These are phyloP conservation scores for Clonostachys solani DNA, from an alignment of 2,329 filamentous ascomycete genomes.

Conservation along the genomic window DNA sequence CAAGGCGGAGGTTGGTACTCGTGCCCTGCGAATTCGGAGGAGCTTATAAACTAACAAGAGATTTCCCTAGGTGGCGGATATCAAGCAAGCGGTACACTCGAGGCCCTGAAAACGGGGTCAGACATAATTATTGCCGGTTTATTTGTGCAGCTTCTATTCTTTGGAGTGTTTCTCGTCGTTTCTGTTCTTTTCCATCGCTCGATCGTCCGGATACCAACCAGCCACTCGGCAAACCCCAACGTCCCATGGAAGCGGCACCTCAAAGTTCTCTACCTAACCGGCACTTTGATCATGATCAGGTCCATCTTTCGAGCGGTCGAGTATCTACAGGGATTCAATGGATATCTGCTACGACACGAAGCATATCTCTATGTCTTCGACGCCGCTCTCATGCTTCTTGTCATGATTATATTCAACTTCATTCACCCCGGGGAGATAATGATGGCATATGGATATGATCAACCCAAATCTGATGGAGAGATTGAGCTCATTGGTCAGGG, in stretches of 20 bases:
- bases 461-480: too few relatives aligned
- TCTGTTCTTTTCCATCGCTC: slow-evolving; percentile 35
- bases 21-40: too few relatives aligned
- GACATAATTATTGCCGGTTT: slow-evolving; percentile 48
- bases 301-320: slow-evolving; percentile 39
- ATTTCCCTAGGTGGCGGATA: slow-evolving; percentile 13
- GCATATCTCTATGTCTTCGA: slow-evolving; percentile 35
- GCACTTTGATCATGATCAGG: slow-evolving; percentile 30
- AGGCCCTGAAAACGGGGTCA: slow-evolving; percentile 20
- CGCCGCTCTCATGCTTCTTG: slow-evolving; percentile 25
- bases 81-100: slow-evolving; percentile 13
- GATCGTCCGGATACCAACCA: slow-evolving; percentile 1
- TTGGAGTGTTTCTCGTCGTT: slow-evolving; percentile 44
- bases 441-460: too few relatives aligned
- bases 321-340: slow-evolving; percentile 31
- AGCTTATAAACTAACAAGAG: too few relatives aligned
- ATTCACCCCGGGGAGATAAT: too few relatives aligned
- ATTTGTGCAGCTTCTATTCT: slow-evolving; percentile 49
- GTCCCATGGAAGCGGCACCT: slow-evolving; percentile 22
- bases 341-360: slow-evolving; percentile 30
- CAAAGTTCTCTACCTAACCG: slow-evolving; percentile 28
- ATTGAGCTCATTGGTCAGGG: too few relatives aligned
- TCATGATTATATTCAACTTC: neutral
- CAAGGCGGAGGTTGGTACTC: too few relatives aligned
- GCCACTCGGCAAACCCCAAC: neutral